Evolutionary conservation across 345 rosid species (phyloP), one percentile per base, ranked within the genome.

Genomic region (Lenwebbia sp.): DNA sequence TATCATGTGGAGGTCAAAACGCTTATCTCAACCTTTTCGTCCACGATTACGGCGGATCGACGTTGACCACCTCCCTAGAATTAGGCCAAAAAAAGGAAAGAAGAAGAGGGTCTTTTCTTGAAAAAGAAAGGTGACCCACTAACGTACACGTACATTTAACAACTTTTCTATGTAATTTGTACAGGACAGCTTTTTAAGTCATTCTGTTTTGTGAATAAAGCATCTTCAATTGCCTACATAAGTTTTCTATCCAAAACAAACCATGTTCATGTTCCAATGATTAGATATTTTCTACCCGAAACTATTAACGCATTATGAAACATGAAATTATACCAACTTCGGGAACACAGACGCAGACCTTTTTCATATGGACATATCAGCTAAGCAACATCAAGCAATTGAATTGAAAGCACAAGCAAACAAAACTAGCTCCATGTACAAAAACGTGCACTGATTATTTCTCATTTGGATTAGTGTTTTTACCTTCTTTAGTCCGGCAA

Each of bases 401-500:
- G 81, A 4, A 19, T 37, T 70, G 78, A 70, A 25, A 37, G 81
- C 25, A 5, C 70, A 22, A 70, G 13, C 14, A 70, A 37, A 65
- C 41, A 17, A 65, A 62, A 14, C 41, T 62, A 62, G 40, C 41
- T 60, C n/a, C n/a, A n/a, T n/a, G n/a, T n/a, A 33, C 14, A 60
- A n/a, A 62, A 62, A 62, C 41, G 76, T 30, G 76, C 76, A 65
- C 30, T 23, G 30, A 8, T 26, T 33, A 17, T 13, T 49, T 82
- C 37, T 25, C 44, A 30, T 26, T 83, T n/a, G 4, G 40, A 54
- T 52, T 30, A 30, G 53, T 84, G 86, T 47, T 62, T 49, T 87
- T 94, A 97, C 99, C 99, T 96, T 96, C 90, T 95, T 94, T 84
- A 96, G 94, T 33, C 93, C 92, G 83, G 95, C 93, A 92, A 96